Conservation (phyloP, 352 stramenopile species). For the Elongisporangium anandrum region DNA sequence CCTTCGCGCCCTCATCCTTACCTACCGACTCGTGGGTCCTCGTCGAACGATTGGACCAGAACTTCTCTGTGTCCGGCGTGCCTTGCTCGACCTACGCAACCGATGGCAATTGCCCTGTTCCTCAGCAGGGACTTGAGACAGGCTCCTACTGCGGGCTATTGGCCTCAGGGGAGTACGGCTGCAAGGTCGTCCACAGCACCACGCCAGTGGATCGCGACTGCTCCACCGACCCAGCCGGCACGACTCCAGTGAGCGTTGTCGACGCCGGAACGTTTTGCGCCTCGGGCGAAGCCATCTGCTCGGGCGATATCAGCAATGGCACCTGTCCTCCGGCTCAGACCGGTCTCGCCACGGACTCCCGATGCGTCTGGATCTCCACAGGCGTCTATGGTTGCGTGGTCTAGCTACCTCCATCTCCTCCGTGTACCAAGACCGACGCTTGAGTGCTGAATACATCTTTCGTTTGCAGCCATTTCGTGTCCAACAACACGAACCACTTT, state of each 20-base stretch:
- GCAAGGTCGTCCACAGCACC: conserved; percentile 3
- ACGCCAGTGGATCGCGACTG: not conserved
- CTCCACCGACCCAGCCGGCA: not conserved
- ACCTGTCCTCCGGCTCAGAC: not conserved
- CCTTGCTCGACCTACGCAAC: not conserved
- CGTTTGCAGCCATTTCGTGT: not conserved
- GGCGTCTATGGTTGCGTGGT: not conserved
- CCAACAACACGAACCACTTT: too few species aligned
- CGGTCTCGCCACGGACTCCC: not conserved
- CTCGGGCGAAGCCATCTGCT: not conserved
- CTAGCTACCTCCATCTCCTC: too few species aligned
- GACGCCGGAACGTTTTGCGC: not conserved
- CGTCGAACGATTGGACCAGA: not conserved
- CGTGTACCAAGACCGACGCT: too few species aligned
- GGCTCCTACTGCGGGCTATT: conserved; percentile 20
- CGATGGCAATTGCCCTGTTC: conserved; percentile 8
- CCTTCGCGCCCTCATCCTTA: not conserved
- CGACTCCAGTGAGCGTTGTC: not conserved
- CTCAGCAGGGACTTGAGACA: conserved; percentile 7
- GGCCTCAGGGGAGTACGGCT: conserved; percentile 26
- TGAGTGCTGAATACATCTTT: too few species aligned
- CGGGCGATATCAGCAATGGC: not conserved
- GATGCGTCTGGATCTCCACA: not conserved
- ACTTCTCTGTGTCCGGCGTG: not conserved
- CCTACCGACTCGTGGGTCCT: not conserved